Base-by-base conservation (phyloP, 345 rosid genomes). In the Turnera subulata region DNA sequence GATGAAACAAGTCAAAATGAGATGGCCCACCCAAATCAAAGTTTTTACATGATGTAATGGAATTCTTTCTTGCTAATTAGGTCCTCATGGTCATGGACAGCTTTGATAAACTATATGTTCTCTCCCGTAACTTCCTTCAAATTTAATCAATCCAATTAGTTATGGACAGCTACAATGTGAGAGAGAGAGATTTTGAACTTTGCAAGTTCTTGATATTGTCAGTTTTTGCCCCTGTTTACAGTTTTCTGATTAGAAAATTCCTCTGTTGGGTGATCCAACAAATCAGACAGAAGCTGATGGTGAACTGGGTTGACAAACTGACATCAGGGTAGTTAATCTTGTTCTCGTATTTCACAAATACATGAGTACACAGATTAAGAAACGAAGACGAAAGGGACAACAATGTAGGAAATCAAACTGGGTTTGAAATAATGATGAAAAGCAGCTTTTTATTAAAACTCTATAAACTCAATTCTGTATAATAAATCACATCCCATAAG, bases 401-500 rank as follows among this genome's bases (percentile, higher is more conserved):
- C 14, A 11, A 9, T 4, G 1, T 22, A 18, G 0, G 14, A n/a
- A 62, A 33, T n/a, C n/a, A n/a, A n/a, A 63, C 17, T 26, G 40
- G 33, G 17, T 53, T 46, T 21, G 38, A 47, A 6, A 45, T 20
- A 15, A 51, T 38, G 10, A 44, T 43, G 33, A 23, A 46, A 39
- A 8, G n/a, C 25, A 58, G 29, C 58, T 58, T 58, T 51, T 50
- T 50, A 56, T n/a, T 10, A 49, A 38, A 20, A 25, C 4, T 22
- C 46, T 17, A 25, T 12, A 44, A 62, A 56, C 44, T 50, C 53
- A 64, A 71, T 13, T 58, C 48, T 35, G 16, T 46, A 35, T 50
- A 59, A 22, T 18, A 33, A 58, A 21, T 18, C 59, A 59, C 40
- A 58, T 53, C 18, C n/a, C n/a, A n/a, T n/a, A n/a, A n/a, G n/a